Percentiles rank a stretch among this genome's conserved stretches.
Evolutionary conservation across 176 grass and related monocot genomes (phyloP).

Genomic region (Eragrostis curvula): DNA sequence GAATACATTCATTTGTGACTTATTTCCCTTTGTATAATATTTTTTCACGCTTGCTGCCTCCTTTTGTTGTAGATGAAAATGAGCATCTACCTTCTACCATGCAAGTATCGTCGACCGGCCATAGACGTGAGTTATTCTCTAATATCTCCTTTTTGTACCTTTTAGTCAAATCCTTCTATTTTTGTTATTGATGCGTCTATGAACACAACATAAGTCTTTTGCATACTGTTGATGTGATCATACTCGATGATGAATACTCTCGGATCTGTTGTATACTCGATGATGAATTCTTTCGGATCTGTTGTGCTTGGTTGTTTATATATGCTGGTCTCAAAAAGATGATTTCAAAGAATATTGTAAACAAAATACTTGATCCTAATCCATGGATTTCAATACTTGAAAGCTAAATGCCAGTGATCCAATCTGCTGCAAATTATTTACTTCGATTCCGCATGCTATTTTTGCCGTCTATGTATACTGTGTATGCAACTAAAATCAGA

Average conservation of each 20-base stretch:
- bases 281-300: too few relatives aligned
- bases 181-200: background rate
- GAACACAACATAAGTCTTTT: background rate
- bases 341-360: too few relatives aligned
- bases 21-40: background rate
- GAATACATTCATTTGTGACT: background rate
- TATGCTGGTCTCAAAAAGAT: too few relatives aligned
- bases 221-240: background rate
- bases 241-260: background rate
- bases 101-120: background rate
- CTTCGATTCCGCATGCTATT: too few relatives aligned
- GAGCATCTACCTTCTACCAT: background rate
- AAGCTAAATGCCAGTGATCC: too few relatives aligned
- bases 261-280: background rate
- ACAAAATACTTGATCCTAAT: too few relatives aligned
- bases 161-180: background rate
- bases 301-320: too few relatives aligned
- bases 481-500: too few relatives aligned
- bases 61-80: background rate
- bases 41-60: background rate
- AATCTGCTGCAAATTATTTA: too few relatives aligned
- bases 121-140: background rate
- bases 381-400: too few relatives aligned
- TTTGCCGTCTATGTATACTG: too few relatives aligned
- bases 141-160: background rate